Evolutionary conservation across 768 basidiomycete species (phyloP).

Genomic region (Harrya chromipes): DNA sequence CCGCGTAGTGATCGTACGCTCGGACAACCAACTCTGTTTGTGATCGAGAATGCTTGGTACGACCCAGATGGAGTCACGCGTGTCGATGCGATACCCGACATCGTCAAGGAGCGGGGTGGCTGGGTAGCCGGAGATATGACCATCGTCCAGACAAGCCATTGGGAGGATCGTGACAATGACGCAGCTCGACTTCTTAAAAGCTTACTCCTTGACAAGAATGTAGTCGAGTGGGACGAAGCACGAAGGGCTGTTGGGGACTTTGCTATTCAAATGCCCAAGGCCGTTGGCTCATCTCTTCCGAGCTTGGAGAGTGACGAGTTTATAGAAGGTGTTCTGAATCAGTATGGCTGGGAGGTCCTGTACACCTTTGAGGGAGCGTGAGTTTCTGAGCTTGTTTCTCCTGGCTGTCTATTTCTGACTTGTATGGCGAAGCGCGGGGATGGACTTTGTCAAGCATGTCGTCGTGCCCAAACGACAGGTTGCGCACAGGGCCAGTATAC

Average conservation of each 20-base stretch:
- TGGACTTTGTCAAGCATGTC: slow-evolving; percentile 41
- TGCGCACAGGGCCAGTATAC: slow-evolving; percentile 30
- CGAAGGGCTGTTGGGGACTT: slow-evolving; percentile 19
- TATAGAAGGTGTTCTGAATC: slow-evolving; percentile 30
- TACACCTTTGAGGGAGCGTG: slow-evolving; percentile 41
- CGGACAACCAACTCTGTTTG: slow-evolving; percentile 24
- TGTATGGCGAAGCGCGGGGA: slow-evolving; percentile 27
- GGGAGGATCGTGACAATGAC: slow-evolving; percentile 8
- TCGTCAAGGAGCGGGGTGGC: slow-evolving; percentile 24
- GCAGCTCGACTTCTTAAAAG: slow-evolving; percentile 15
- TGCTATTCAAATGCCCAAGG: slow-evolving; percentile 17
- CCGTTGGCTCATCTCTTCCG: background rate
- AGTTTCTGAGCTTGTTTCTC: slow-evolving; percentile 17
- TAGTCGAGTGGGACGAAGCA: slow-evolving; percentile 32
- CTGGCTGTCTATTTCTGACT: slow-evolving; percentile 9
- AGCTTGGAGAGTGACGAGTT: slow-evolving; percentile 25
- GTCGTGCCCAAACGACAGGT: slow-evolving; percentile 35
- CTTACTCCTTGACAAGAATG: slow-evolving; percentile 18
- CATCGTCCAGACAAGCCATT: slow-evolving; percentile 12
- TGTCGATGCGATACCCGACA: slow-evolving; percentile 33
- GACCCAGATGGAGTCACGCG: slow-evolving; percentile 36
- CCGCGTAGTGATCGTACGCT: slow-evolving; percentile 14
- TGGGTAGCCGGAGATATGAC: slow-evolving; percentile 19
- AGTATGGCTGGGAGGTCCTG: slow-evolving; percentile 38
- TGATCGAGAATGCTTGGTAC: slow-evolving; percentile 40